These are phyloP conservation scores for Oryza nivara DNA, from an alignment of 176 grass and related monocot genomes.

Conservation along the genomic window DNA sequence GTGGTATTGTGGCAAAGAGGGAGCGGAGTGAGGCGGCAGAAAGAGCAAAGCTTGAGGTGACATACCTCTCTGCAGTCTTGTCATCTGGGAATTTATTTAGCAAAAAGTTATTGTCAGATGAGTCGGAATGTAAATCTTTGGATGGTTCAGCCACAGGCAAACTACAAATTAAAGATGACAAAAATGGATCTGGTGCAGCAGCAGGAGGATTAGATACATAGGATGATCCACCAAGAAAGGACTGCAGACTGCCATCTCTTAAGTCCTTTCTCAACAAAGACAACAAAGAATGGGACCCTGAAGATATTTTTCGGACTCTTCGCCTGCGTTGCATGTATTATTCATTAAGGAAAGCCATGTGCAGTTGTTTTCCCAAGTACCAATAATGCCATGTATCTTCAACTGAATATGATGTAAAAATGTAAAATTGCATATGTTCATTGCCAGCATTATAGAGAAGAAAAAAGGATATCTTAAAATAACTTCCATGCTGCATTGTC, in stretches of 20 bases:
- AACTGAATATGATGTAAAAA: slow-evolving; percentile 24
- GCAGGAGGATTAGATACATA: slow-evolving; percentile 59
- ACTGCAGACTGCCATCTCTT: slow-evolving; percentile 77
- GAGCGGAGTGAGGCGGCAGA: slow-evolving; percentile 52
- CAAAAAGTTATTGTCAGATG: slow-evolving; percentile 63
- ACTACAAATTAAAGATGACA: slow-evolving; percentile 89
- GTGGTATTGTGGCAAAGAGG: slow-evolving; percentile 44
- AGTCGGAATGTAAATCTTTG: slow-evolving; percentile 72
- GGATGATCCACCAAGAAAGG: slow-evolving; percentile 83
- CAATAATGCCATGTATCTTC: neutral
- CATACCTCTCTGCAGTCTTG: slow-evolving; percentile 73
- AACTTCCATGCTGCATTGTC: slow-evolving; percentile 76
- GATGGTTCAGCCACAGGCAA: slow-evolving; percentile 68
- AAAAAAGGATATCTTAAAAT: slow-evolving; percentile 95
- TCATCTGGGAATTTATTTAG: slow-evolving; percentile 69
- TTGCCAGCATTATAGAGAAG: slow-evolving; percentile 12
- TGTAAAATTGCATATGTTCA: neutral
- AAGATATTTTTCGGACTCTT: slow-evolving; percentile 70
- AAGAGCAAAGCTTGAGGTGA: slow-evolving; percentile 52
- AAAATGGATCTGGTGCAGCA: slow-evolving; percentile 83
- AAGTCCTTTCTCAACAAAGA: slow-evolving; percentile 87
- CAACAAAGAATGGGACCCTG: slow-evolving; percentile 67
- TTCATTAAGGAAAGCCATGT: slow-evolving; percentile 68
- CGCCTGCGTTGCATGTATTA: slow-evolving; percentile 75
- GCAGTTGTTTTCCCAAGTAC: slow-evolving; percentile 9